Evolutionary conservation across 352 stramenopile genomes (phyloP), one percentile per base, ranked within the genome.

Genomic region (Hyaloperonospora arabidopsidis): DNA sequence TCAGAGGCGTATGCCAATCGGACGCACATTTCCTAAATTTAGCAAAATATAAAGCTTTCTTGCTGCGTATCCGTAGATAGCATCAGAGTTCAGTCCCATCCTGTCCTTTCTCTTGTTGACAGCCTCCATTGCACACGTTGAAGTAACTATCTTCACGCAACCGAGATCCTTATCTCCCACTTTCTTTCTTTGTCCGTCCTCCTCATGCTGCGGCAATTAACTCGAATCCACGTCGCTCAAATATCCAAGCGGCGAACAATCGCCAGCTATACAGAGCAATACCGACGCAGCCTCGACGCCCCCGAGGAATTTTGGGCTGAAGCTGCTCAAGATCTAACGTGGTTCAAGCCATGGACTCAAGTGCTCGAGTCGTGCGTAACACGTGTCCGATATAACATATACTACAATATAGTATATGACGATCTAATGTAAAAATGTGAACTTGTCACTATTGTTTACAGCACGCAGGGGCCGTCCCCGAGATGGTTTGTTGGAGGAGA

Each of bases 401-500:
- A 4, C 8, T 32, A 32, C 25, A 8, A 32, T 32, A 32, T 32
- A 32, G 25, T 32, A 32, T 32, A 17, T 19, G 4, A 11, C 0
- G 17, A 32, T 12, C 14, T 19, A 23, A 36, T 5, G 7, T 28
- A 13, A 8, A 41, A 36, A 32, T 32, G 40, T n/a, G 8, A 23
- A 53, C 32, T 18, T 39, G 6, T 38, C 23, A 3, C 43, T n/a
- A n/a, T 49, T 63, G 32, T 32, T 10, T 50, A 25, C 38, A 81
- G 71, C 22, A 64, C 69, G 17, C 49, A 32, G 23, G 68, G 57
- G 0, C 65, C 65, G 15, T 73, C 68, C 55, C 60, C 61, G 29
- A 57, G 53, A 46, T 85, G 76, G 76, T 87, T 85, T 61, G 50
- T 54, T 10, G 76, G 74, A 3, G 76, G 76, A 17, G 60, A 82